Evolutionary conservation across 208 protist genomes (phyloP).

Genomic region (Trypanosomatidae sp.): DNA sequence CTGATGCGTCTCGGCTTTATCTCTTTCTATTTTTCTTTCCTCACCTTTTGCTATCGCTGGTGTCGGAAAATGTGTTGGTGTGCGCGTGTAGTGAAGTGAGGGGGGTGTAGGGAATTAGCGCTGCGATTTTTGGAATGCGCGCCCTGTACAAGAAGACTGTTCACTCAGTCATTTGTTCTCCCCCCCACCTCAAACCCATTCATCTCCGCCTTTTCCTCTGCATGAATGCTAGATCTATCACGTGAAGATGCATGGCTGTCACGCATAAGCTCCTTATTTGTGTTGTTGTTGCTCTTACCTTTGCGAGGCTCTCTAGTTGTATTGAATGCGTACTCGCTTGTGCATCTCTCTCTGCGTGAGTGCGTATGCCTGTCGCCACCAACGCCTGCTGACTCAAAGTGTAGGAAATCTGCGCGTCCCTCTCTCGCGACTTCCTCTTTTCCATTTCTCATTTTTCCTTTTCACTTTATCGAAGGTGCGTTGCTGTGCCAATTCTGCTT

Average conservation of each 20-base stretch:
- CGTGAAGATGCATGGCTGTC: not conserved
- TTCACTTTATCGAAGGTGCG: not conserved
- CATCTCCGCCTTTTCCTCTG: not conserved
- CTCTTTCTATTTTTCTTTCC: not conserved
- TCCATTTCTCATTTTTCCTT: not conserved
- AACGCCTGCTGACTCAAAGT: not conserved
- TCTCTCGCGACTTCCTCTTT: not conserved
- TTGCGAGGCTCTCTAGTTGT: not conserved
- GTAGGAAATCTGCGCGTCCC: not conserved
- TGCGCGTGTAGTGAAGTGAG: not conserved
- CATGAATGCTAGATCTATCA: not conserved
- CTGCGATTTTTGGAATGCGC: no score
- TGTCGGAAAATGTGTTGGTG: not conserved
- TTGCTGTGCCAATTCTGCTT: not conserved
- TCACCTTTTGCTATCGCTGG: not conserved
- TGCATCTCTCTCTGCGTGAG: not conserved
- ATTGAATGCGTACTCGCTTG: not conserved
- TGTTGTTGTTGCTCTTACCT: not conserved
- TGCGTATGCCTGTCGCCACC: not conserved
- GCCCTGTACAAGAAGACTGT: not conserved
- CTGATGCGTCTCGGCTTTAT: not conserved
- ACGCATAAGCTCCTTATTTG: not conserved
- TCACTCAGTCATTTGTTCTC: not conserved
- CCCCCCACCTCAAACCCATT: not conserved
- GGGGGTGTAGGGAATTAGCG: not conserved